phyloP scores from a whole-genome alignment of 164 flowering plant species.

The Chimonanthus salicifolius region DNA sequence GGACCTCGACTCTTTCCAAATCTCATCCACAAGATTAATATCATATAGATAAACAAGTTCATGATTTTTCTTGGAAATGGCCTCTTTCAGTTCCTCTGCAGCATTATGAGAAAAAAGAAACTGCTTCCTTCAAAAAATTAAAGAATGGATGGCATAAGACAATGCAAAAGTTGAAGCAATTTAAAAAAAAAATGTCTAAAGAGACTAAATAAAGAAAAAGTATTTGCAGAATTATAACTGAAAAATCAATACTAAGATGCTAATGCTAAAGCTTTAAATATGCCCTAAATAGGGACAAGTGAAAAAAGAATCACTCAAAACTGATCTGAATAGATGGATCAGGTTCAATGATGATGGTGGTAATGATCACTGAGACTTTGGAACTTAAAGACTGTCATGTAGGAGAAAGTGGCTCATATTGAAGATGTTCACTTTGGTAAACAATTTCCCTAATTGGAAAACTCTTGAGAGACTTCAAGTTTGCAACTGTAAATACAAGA shows the following conservation, averaged over 20 bases:
- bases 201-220: neutral
- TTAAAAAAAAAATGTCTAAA: neutral
- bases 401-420: too few relatives aligned
- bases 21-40: slow-evolving; percentile 81
- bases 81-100: slow-evolving; percentile 77
- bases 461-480: too few relatives aligned
- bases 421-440: too few relatives aligned
- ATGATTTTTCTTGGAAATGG: slow-evolving; percentile 58
- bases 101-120: slow-evolving; percentile 92
- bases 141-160: slow-evolving; percentile 39
- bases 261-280: neutral
- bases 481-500: too few relatives aligned
- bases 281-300: neutral
- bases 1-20: slow-evolving; percentile 84
- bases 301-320: too few relatives aligned
- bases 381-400: too few relatives aligned
- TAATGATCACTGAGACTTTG: too few relatives aligned
- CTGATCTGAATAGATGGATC: too few relatives aligned
- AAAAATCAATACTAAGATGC: neutral
- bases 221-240: neutral
- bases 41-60: slow-evolving; percentile 66
- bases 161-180: slow-evolving; percentile 7
- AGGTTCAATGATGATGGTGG: too few relatives aligned
- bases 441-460: too few relatives aligned
- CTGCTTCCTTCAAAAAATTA: slow-evolving; percentile 78